Evolutionary conservation across 257 asterid species (phyloP).

Genomic region (Solanum bulbocastanum): DNA sequence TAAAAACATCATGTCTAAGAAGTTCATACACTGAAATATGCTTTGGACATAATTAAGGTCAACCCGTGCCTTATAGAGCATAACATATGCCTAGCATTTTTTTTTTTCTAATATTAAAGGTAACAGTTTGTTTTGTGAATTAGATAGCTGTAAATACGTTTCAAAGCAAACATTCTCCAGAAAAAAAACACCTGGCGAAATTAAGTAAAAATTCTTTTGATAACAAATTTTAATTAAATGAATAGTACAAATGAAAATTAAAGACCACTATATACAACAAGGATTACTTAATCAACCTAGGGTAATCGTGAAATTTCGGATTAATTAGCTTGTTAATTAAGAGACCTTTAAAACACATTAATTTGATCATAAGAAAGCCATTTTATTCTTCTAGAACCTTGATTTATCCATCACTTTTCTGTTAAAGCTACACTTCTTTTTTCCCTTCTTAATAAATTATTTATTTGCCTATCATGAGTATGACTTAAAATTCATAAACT

Average conservation of each 20-base stretch:
- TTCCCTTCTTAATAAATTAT: neutral
- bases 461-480: neutral
- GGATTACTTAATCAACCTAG: neutral
- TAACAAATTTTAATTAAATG: no score
- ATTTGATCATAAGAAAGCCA: neutral
- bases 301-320: neutral
- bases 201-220: neutral
- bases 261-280: neutral
- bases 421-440: neutral
- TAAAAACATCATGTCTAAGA: no score
- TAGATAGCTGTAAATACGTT: neutral
- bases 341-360: neutral
- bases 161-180: neutral
- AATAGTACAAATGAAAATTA: neutral
- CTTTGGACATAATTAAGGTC: neutral
- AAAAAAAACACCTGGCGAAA: neutral
- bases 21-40: neutral
- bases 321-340: neutral
- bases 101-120: no score
- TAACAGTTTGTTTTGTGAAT: no score
- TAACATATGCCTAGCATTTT: neutral
- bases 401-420: neutral
- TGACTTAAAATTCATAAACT: neutral
- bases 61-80: neutral
- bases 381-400: neutral